Conservation (phyloP, 2,329 filamentous ascomycete genomes). For the Tolypocladium nubicola region DNA sequence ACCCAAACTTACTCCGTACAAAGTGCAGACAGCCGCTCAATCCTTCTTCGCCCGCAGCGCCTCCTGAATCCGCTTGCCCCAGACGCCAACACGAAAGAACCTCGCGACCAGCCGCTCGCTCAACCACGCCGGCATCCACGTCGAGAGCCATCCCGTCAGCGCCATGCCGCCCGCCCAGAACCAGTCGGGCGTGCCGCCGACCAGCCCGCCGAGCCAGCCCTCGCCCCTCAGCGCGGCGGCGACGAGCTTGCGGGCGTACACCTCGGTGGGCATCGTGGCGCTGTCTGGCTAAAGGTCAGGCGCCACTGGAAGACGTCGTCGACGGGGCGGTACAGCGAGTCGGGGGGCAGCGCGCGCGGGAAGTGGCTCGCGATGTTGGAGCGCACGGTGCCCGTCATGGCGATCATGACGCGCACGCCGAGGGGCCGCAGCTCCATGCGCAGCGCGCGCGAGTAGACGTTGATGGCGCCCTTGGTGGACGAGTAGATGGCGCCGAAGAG, state of each 20-base stretch:
- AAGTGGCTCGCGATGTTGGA: constrained; percentile 36
- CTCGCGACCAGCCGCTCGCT: neutral
- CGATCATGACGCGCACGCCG: constrained; percentile 45
- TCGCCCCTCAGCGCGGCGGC: neutral
- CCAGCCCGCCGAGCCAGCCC: neutral
- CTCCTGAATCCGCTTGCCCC: neutral
- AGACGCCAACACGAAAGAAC: neutral
- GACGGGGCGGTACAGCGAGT: constrained; percentile 36
- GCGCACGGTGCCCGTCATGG: constrained; percentile 41
- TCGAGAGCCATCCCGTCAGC: neutral
- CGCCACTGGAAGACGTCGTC: constrained; percentile 34
- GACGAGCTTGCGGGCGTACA: neutral
- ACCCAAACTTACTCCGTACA: neutral
- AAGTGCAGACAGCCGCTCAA: neutral
- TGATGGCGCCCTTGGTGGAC: constrained; percentile 44
- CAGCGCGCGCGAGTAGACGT: constrained; percentile 40
- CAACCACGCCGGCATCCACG: neutral
- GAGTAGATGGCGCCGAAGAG: constrained; percentile 43
- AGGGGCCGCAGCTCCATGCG: constrained; percentile 43
- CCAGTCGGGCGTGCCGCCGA: neutral
- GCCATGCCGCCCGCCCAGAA: neutral
- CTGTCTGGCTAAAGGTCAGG: constrained; percentile 38
- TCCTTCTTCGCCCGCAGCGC: neutral
- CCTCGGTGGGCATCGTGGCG: constrained; percentile 15
- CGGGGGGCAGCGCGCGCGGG: constrained; percentile 29